Conservation (phyloP, 2,329 filamentous ascomycete species). For the Clonostachys solani region DNA sequence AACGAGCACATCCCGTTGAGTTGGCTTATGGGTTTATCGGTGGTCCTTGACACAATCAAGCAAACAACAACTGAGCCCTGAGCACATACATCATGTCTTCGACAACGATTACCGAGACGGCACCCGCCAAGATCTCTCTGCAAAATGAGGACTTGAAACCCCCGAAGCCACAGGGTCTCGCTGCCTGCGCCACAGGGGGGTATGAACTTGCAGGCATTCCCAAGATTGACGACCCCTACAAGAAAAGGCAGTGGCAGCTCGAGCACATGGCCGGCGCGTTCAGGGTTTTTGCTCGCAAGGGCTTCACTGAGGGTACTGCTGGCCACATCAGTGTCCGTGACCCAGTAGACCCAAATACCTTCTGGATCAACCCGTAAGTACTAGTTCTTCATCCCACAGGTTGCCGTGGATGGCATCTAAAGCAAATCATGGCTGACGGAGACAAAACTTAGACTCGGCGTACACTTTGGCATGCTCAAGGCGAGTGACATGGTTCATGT, state of each 20-base stretch:
- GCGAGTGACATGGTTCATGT: conserved; percentile 59
- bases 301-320: conserved; percentile 56
- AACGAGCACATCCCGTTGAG: too few species aligned
- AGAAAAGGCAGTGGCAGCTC: conserved; percentile 25
- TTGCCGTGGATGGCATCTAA: background rate
- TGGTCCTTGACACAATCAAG: background rate
- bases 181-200: conserved; percentile 13
- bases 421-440: too few species aligned
- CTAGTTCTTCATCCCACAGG: background rate
- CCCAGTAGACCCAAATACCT: conserved; percentile 50
- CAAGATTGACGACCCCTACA: conserved; percentile 42
- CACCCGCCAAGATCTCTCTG: background rate
- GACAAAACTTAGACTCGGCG: conserved; percentile 30
- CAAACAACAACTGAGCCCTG: background rate
- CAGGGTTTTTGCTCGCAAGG: conserved; percentile 38
- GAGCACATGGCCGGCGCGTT: conserved; percentile 41
- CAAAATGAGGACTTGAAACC: background rate
- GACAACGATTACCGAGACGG: background rate
- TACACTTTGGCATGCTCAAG: conserved; percentile 58
- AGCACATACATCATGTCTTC: background rate
- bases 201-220: conserved; percentile 46
- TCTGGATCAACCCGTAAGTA: conserved; percentile 59
- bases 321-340: conserved; percentile 64
- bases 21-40: too few species aligned
- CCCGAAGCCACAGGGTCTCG: background rate